These are phyloP conservation scores for Umbelopsis sp. DNA, from an alignment of 192 early-diverging fungal species.

Conservation along the genomic window DNA sequence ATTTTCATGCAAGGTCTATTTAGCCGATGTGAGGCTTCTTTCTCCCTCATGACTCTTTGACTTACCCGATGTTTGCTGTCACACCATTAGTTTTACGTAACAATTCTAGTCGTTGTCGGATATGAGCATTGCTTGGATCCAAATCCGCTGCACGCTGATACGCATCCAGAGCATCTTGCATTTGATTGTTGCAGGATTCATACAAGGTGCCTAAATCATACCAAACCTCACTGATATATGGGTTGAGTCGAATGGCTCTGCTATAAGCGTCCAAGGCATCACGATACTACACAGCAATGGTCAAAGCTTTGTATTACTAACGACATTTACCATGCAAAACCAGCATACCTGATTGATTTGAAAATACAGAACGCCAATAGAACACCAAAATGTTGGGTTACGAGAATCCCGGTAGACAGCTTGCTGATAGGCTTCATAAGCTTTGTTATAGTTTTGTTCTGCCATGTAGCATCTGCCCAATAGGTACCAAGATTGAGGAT, in stretches of 20 bases:
- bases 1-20: neutral
- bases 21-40: neutral
- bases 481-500: conserved; percentile 94
- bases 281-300: conserved; percentile 60
- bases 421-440: conserved; percentile 97
- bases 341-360: conserved; percentile 81
- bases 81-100: conserved; percentile 29
- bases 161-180: conserved; percentile 95
- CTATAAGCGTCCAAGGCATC: conserved; percentile 98
- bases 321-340: neutral
- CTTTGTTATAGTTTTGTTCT: conserved; percentile 92
- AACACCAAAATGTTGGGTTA: conserved; percentile 99
- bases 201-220: conserved; percentile 96
- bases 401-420: conserved; percentile 92
- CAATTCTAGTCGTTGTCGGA: conserved; percentile 72
- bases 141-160: conserved; percentile 93
- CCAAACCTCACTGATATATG: conserved; percentile 97
- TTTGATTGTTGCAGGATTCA: conserved; percentile 98
- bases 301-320: neutral
- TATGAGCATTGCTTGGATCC: conserved; percentile 86
- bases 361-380: conserved; percentile 98
- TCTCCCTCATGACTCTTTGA: too few species aligned
- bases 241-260: conserved; percentile 91
- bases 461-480: conserved; percentile 97
- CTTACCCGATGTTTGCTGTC: conserved; percentile 15